Evolutionary conservation across 345 rosid genomes (phyloP).

Genomic region (Heritiera littoralis): DNA sequence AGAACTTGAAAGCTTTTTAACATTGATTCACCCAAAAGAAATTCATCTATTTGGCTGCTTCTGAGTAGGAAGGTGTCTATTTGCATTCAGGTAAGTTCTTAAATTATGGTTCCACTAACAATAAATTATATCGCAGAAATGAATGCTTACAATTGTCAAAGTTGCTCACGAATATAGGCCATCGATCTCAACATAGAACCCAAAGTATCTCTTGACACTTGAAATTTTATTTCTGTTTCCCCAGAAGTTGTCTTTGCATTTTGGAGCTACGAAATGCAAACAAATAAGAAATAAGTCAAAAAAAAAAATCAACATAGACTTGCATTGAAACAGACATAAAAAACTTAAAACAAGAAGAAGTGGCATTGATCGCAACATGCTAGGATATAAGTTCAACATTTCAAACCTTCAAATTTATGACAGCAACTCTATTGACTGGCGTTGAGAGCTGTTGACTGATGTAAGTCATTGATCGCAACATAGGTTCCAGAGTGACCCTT

Average conservation of each 20-base stretch:
- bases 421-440: slow-evolving; percentile 66
- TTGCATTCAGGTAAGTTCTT: slow-evolving; percentile 6
- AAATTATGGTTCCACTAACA: background rate
- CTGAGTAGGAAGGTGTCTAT: background rate
- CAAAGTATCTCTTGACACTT: slow-evolving; percentile 60
- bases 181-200: slow-evolving; percentile 66
- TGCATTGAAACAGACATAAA: too few species aligned
- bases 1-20: background rate
- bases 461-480: slow-evolving; percentile 66
- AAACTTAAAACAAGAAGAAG: background rate
- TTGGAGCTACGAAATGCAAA: slow-evolving; percentile 45
- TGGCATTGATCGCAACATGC: background rate
- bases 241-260: slow-evolving; percentile 55
- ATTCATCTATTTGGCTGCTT: background rate
- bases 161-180: slow-evolving; percentile 58
- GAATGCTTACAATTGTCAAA: slow-evolving; percentile 43
- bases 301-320: background rate
- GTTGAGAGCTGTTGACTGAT: slow-evolving; percentile 63
- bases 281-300: background rate
- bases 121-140: background rate
- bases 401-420: slow-evolving; percentile 62
- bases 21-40: background rate
- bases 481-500: slow-evolving; percentile 59
- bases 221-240: slow-evolving; percentile 64
- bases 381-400: background rate